A percentile compares a stretch with the other conserved stretches of the same genome.
phyloP scores from a whole-genome alignment of 2,329 filamentous ascomycete species.

The Diaporthe batatas region DNA sequence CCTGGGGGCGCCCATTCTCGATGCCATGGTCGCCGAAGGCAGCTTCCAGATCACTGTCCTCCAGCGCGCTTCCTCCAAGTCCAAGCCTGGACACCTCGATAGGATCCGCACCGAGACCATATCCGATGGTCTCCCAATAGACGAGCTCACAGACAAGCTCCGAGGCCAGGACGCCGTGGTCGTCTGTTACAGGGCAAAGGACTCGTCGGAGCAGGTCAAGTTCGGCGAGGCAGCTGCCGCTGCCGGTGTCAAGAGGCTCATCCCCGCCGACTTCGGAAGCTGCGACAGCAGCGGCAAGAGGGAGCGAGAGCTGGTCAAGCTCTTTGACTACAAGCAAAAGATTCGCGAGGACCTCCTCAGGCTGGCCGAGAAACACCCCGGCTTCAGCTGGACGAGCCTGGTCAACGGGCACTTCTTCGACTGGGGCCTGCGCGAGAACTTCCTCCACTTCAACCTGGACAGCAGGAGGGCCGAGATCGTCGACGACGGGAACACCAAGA shows the following conservation, averaged over 20 bases:
- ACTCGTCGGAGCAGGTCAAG: conserved; percentile 50
- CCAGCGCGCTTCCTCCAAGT: conserved; percentile 52
- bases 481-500: conserved; percentile 50
- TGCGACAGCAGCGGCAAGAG: conserved; percentile 52
- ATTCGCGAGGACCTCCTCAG: conserved; percentile 51
- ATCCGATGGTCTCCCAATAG: conserved; percentile 50
- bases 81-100: conserved; percentile 43
- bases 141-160: conserved; percentile 50
- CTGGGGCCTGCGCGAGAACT: conserved; percentile 54
- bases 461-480: conserved; percentile 51
- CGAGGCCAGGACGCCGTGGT: conserved; percentile 54
- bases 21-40: conserved; percentile 49
- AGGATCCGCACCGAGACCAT: conserved; percentile 46
- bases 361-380: conserved; percentile 45
- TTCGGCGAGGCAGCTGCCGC: conserved; percentile 54
- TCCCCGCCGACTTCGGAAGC: conserved; percentile 58
- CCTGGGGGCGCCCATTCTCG: conserved; percentile 52
- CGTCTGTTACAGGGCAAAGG: conserved; percentile 50
- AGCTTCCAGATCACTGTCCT: conserved; percentile 52
- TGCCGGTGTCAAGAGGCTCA: conserved; percentile 53
- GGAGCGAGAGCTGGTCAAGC: conserved; percentile 53
- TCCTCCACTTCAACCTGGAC: conserved; percentile 53
- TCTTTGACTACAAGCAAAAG: conserved; percentile 53
- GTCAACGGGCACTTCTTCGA: conserved; percentile 58
- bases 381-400: conserved; percentile 55